Base-by-base conservation (phyloP, 306 rosid species). In the Biancaea sappan region DNA sequence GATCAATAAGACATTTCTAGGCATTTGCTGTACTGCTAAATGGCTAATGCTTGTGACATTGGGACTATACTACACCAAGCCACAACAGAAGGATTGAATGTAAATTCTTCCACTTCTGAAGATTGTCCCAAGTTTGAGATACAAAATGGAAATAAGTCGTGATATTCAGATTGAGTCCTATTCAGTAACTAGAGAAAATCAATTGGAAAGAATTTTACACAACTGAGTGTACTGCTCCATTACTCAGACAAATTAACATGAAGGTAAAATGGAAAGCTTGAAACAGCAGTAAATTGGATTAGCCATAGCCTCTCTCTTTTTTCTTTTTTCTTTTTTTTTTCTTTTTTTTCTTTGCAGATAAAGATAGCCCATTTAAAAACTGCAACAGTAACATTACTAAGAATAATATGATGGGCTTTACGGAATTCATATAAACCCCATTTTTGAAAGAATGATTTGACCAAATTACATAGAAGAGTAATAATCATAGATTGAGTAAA, bases 1-100 rank as follows among this genome's bases (percentile, higher is more conserved):
- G 70, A 66, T 32, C 48, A 41, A 69, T 11, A 29, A 62, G n/a
- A 69, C 29, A 47, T 78, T 74, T 77, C 52, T 26, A 4, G 60
- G 48, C 40, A 59, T 60, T 60, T 38, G 29, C 16, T 3, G 28
- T 21, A 21, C n/a, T n/a, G n/a, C n/a, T n/a, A n/a, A n/a, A n/a
- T n/a, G n/a, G n/a, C n/a, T n/a, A 50, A 50, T 7, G 28, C 26
- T 19, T 50, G 56, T 21, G 5, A 2, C 58, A 22, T 14, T 53
- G 13, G 10, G 14, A 59, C 48, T 54, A 35, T 16, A 10, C 24
- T 16, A 35, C 8, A 60, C 16, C 64, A 43, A 9, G 50, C 58
- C 58, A 73, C 25, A 28, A 29, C 16, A 79, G 60, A 40, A 29
- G 21, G 26, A 32, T 24, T 54, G 22, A 74, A 14, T 15, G 24